phyloP scores from a whole-genome alignment of 2,329 filamentous ascomycete genomes.

The Cercospora beticola region DNA sequence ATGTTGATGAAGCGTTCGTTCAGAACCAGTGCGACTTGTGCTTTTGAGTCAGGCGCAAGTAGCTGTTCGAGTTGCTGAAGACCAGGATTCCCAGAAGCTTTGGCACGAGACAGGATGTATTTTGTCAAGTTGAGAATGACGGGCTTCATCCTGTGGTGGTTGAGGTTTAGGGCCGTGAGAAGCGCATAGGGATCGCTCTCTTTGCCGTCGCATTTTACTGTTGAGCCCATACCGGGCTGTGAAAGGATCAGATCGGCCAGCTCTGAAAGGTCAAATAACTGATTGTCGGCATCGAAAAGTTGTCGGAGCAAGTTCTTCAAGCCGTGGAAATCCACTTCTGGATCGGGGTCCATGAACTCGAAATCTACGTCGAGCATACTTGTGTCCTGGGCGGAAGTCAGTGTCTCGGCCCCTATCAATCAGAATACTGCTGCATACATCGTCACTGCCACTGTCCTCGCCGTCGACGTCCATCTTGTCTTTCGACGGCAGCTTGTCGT shows the following conservation, averaged over 20 bases:
- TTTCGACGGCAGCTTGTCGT: constrained; percentile 47
- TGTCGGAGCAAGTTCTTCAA: constrained; percentile 87
- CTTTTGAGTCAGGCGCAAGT: constrained; percentile 35
- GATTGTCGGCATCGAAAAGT: constrained; percentile 83
- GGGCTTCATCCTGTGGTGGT: constrained; percentile 71
- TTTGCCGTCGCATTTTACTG: constrained; percentile 95
- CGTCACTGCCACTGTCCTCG: constrained; percentile 37
- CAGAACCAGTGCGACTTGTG: constrained; percentile 78
- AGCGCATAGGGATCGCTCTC: constrained; percentile 91
- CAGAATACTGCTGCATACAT: constrained; percentile 29
- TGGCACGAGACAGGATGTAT: constrained; percentile 64
- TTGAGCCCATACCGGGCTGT: constrained; percentile 85
- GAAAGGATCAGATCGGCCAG: constrained; percentile 83
- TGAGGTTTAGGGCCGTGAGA: constrained; percentile 80
- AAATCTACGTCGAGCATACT: constrained; percentile 95
- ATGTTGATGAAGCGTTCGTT: constrained; percentile 95
- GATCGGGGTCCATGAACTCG: constrained; percentile 96
- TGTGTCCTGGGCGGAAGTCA: constrained; percentile 63
- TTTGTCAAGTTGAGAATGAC: constrained; percentile 67
- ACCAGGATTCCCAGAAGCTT: constrained; percentile 44
- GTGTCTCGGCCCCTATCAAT: background rate
- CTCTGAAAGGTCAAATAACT: constrained; percentile 82
- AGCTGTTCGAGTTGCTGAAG: constrained; percentile 41
- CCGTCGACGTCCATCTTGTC: constrained; percentile 42
- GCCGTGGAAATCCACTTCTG: constrained; percentile 89